Conservation (phyloP, 2,329 filamentous ascomycete species). For the Aspergillus cejpii region DNA sequence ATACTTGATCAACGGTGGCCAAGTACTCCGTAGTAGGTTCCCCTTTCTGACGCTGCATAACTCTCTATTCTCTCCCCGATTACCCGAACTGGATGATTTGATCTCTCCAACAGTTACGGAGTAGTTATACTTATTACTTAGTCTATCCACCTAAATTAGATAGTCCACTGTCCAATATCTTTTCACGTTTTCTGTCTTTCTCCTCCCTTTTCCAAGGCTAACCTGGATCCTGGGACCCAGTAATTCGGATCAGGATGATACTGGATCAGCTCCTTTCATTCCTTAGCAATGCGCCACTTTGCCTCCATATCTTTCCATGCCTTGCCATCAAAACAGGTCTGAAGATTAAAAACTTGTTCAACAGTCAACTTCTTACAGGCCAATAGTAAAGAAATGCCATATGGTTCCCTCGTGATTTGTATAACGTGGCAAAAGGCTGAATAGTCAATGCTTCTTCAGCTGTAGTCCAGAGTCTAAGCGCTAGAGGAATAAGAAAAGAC, state of each 20-base stretch:
- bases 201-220: conserved; percentile 5
- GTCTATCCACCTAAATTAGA: background rate
- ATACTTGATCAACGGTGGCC: no score
- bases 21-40: no score
- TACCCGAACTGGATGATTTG: background rate
- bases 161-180: background rate
- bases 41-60: no score
- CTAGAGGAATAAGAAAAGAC: background rate
- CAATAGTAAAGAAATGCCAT: conserved; percentile 4
- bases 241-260: conserved; percentile 20
- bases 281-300: conserved; percentile 15
- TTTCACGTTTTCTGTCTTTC: background rate
- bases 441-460: conserved; percentile 7
- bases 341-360: background rate
- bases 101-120: background rate
- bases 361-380: background rate
- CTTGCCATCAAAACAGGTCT: no score
- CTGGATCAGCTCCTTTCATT: conserved; percentile 13
- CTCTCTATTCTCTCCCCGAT: no score
- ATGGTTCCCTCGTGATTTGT: conserved; percentile 23
- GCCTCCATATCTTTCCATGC: conserved; percentile 11
- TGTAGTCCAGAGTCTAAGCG: background rate
- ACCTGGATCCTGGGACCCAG: conserved; percentile 24
- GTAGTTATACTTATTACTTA: background rate
- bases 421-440: conserved; percentile 26